These are phyloP conservation scores for Daldinia childiae DNA, from an alignment of 495 filamentous ascomycete species.

Conservation along the genomic window DNA sequence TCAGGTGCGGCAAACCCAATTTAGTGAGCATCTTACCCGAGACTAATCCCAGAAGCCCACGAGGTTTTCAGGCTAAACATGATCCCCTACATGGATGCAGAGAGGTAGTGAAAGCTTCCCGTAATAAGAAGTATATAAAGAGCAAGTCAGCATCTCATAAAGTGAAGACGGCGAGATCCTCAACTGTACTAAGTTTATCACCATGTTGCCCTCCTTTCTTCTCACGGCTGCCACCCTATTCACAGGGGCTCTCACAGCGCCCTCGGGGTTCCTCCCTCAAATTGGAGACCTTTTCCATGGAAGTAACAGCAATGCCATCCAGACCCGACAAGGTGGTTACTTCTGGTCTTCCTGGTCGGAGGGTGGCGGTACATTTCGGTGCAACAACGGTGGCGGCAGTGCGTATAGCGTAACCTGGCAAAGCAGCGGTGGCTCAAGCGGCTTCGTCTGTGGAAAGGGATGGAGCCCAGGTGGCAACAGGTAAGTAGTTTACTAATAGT, in stretches of 20 bases:
- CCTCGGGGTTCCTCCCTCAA: conserved; percentile 50
- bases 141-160: neutral
- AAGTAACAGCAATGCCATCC: conserved; percentile 46
- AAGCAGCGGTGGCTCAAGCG: conserved; percentile 55
- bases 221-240: conserved; percentile 51
- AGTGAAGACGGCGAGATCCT: neutral
- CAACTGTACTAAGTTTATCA: conserved; percentile 25
- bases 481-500: conserved; percentile 41
- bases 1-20: conserved; percentile 38
- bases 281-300: conserved; percentile 51
- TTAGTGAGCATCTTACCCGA: conserved; percentile 34
- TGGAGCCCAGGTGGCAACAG: conserved; percentile 64
- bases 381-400: conserved; percentile 61
- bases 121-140: conserved; percentile 31
- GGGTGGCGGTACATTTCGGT: conserved; percentile 59
- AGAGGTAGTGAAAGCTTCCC: neutral
- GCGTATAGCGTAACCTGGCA: conserved; percentile 64
- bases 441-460: conserved; percentile 71
- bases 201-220: conserved; percentile 53
- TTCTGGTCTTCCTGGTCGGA: conserved; percentile 71
- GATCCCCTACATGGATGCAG: conserved; percentile 7
- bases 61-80: conserved; percentile 47
- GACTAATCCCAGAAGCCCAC: conserved; percentile 37
- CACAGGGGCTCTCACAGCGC: conserved; percentile 51
- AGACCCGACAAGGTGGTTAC: conserved; percentile 58